These are phyloP conservation scores for Pseudogymnoascus sp. DNA, from an alignment of 2,329 filamentous ascomycete species.

Conservation along the genomic window DNA sequence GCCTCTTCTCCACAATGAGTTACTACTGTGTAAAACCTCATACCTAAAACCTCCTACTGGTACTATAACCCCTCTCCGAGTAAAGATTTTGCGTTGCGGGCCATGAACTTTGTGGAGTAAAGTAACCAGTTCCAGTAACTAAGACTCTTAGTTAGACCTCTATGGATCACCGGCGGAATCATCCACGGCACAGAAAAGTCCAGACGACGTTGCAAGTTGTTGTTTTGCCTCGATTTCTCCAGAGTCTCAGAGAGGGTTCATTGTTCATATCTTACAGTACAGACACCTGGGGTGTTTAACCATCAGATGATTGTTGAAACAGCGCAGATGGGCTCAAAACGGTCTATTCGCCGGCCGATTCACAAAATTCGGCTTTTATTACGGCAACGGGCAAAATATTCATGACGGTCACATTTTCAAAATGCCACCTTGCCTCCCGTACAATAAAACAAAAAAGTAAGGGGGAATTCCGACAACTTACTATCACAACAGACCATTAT, in stretches of 20 bases:
- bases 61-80: not conserved
- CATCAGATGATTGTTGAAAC: not conserved
- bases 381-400: not conserved
- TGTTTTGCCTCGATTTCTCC: not conserved
- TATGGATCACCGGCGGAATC: not conserved
- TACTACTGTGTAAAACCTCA: constrained; percentile 4
- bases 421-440: not conserved
- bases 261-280: not conserved
- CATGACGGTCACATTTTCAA: not conserved
- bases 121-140: not conserved
- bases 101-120: not conserved
- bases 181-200: not conserved
- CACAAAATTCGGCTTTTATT: not conserved
- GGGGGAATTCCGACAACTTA: not conserved
- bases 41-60: constrained; percentile 4
- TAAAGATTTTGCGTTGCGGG: constrained; percentile 3
- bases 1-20: constrained; percentile 1
- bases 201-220: constrained; percentile 2
- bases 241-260: not conserved
- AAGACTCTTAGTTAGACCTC: constrained; percentile 2
- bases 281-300: not conserved
- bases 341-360: not conserved
- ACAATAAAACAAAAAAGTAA: not conserved
- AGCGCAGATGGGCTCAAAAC: not conserved
- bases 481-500: not conserved